Base-by-base conservation (phyloP, 805 yeast genomes). In the Kluyveromyces nonfermentans region DNA sequence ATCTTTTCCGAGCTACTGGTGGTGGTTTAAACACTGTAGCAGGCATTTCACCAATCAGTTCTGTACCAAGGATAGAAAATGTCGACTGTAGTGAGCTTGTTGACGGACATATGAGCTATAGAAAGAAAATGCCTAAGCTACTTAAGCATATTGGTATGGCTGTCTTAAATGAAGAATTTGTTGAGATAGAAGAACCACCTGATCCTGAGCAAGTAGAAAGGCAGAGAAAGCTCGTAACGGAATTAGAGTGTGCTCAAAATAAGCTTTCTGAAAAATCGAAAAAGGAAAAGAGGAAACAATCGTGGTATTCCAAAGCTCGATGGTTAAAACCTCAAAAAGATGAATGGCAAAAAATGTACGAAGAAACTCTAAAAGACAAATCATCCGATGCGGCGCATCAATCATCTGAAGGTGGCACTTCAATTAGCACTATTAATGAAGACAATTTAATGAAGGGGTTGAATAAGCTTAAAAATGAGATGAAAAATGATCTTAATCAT, bases 71-170 rank as follows among this genome's bases (percentile, higher is more conserved):
- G 0, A 70, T 93, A 25, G 95, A 88, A 50, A 90, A 90, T 62
- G 73, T 82, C 49, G 94, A 93, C 57, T 86, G 95, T 56, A 85
- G 97, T 0, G 87, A 80, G 16, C 55, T 72, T 42, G 96, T 90
- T 4, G 88, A 84, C 47, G 98, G 98, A 1, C 98, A 93, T 67
- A 86, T 93, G 96, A 87, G 84, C n/a, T 93, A 93, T 65, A 82
- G 98, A 67, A 82, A 82, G 49, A 88, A 87, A 10, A 87, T 93
- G 75, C 99, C 99, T 1, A 78, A 77, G 53, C 71, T 93, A 36
- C 60, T 93, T 50, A 74, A 75, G 49, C 64, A 67, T 41, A 54
- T 85, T 34, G 89, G 85, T 4, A 83, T 94, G 79, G 82, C 85
- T 44, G 87, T 93, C 4, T 60, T 88, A 35, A 77, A 82, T 49